Evolutionary conservation across 805 yeast genomes (phyloP).

Genomic region (Metschnikowia continentalis): DNA sequence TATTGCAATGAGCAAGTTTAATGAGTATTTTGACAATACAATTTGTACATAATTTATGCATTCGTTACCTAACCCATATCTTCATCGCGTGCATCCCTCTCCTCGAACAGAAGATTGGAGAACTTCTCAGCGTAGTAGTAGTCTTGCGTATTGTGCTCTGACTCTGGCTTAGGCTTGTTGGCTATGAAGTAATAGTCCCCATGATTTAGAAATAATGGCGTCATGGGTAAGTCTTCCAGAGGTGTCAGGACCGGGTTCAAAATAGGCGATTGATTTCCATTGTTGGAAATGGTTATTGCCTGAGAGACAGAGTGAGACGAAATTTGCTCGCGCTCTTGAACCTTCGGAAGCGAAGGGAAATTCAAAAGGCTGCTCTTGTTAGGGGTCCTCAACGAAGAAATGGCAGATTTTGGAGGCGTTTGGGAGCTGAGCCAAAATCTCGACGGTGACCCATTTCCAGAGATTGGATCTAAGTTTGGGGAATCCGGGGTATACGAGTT

Average conservation of each 20-base stretch:
- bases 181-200: slow-evolving; percentile 14
- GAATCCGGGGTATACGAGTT: slow-evolving; percentile 41
- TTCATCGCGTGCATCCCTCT: neutral
- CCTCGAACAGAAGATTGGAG: slow-evolving; percentile 4
- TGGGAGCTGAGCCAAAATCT: slow-evolving; percentile 49
- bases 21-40: neutral
- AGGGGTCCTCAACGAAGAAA: slow-evolving; percentile 18
- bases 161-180: neutral
- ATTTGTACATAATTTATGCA: neutral
- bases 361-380: neutral
- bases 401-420: slow-evolving; percentile 44
- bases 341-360: slow-evolving; percentile 1
- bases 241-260: slow-evolving; percentile 42
- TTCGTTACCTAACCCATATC: neutral
- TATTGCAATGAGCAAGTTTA: too few relatives aligned
- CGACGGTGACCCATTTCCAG: slow-evolving; percentile 53
- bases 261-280: slow-evolving; percentile 28
- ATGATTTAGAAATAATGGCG: slow-evolving; percentile 29
- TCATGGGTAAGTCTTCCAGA: slow-evolving; percentile 40
- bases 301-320: slow-evolving; percentile 8
- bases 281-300: slow-evolving; percentile 8
- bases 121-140: slow-evolving; percentile 2
- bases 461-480: slow-evolving; percentile 49
- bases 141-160: neutral
- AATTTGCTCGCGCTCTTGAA: slow-evolving; percentile 1